Base-by-base conservation (phyloP, 2,329 filamentous ascomycete species). In the Incumbomyces delicatus region DNA sequence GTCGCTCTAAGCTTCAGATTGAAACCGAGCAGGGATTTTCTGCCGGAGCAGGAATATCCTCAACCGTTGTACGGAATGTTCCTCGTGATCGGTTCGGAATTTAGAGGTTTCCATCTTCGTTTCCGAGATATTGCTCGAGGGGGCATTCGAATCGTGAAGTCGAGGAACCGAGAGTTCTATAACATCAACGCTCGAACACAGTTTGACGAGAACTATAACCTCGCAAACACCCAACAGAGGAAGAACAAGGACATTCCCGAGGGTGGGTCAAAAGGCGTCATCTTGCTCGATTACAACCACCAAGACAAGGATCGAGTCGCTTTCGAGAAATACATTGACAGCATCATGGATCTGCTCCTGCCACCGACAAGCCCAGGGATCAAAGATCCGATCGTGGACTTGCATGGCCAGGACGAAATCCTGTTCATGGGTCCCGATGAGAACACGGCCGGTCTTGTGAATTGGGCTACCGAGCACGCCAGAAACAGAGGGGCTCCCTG, bases 231-330 rank as follows among this genome's bases (percentile, higher is more conserved):
- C 0, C 92, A 98, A 69, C 92, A 98, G 71, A 87, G 92, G 62
- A 98, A 98, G 78, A 98, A 98, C 77, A 98, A 98, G 74, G 92
- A 98, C 61, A 98, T 98, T 44, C 92, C 92, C 2, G 92, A 98
- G 71, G 92, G 92, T 54, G 92, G 92, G 46, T 94, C 90, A 60
- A 98, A 98, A 73, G 92, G 92, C 70, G 92, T 98, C 48, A 90
- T 98, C 50, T 77, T 98, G 39, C 80, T 98, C 34, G 90, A 98
- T 65, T 80, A 87, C 53, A 83, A 89, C 63, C 88, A 95, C 68
- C 92, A 98, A 68, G 87, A 95, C 66, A 94, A 90, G 70, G 84
- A 84, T 14, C 78, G 77, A 40, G 88, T 94, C 52, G 90, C 92
- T 1, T 98, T 98, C 59, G 90, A 98, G 72, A 98, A 98, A 74